Conservation (phyloP, 495 filamentous ascomycete genomes). For the Glonium stellatum region DNA sequence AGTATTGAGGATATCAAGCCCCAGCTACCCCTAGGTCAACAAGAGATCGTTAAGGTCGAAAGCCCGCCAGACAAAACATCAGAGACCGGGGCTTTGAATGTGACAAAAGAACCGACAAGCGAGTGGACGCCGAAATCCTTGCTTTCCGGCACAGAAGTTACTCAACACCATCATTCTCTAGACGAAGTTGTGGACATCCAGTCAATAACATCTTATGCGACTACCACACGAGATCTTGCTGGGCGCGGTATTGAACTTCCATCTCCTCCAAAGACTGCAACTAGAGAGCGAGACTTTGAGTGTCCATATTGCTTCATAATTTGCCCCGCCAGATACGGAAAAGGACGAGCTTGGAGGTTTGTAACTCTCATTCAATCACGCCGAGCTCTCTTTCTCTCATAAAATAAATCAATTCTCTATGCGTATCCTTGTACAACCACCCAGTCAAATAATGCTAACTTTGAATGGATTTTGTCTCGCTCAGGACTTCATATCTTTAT, state of each 20-base stretch:
- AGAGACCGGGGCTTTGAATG: background rate
- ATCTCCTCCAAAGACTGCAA: slow-evolving; percentile 20
- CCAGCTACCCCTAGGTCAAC: background rate
- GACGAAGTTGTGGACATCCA: slow-evolving; percentile 24
- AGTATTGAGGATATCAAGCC: slow-evolving; percentile 1
- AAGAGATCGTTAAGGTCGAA: slow-evolving; percentile 4
- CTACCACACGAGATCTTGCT: slow-evolving; percentile 18
- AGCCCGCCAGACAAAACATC: slow-evolving; percentile 9
- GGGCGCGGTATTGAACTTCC: slow-evolving; percentile 20
- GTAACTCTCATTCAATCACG: background rate
- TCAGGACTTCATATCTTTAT: background rate
- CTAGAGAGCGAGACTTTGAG: slow-evolving; percentile 26
- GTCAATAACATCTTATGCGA: slow-evolving; percentile 24
- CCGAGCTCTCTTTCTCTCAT: background rate
- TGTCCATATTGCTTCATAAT: slow-evolving; percentile 29
- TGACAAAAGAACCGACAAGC: slow-evolving; percentile 7
- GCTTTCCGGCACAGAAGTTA: slow-evolving; percentile 25
- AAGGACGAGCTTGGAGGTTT: slow-evolving; percentile 21
- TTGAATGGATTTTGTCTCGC: background rate
- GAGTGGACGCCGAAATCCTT: slow-evolving; percentile 18
- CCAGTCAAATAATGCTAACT: background rate
- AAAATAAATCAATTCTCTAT: background rate
- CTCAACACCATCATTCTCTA: slow-evolving; percentile 23
- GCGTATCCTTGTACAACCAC: background rate
- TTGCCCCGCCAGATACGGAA: slow-evolving; percentile 25